phyloP scores from a whole-genome alignment of 768 basidiomycete genomes.

The Kwoniella dejecticola region DNA sequence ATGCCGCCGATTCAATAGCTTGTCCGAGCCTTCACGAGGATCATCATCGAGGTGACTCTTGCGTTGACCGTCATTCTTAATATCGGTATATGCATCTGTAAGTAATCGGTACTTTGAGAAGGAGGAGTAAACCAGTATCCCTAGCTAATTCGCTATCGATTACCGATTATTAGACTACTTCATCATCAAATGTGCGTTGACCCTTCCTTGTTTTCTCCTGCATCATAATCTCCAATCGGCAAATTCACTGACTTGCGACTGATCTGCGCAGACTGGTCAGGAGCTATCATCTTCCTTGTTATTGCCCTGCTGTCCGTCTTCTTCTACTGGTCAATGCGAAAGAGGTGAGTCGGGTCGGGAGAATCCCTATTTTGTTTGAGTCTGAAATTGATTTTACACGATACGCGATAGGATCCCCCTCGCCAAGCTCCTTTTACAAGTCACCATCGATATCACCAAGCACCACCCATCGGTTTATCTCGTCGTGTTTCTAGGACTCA shows the following conservation, averaged over 20 bases:
- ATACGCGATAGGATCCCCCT: slow-evolving; percentile 72
- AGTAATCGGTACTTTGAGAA: slow-evolving; percentile 61
- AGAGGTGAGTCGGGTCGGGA: slow-evolving; percentile 50
- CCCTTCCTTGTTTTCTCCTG: not conserved
- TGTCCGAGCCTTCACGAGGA: slow-evolving; percentile 69
- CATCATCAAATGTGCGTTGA: slow-evolving; percentile 47
- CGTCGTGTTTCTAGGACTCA: slow-evolving; percentile 71
- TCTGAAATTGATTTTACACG: not conserved
- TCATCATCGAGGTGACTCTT: slow-evolving; percentile 65
- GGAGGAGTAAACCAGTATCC: too few relatives aligned
- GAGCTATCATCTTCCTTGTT: slow-evolving; percentile 80
- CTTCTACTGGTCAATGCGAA: slow-evolving; percentile 64
- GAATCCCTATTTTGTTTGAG: not conserved
- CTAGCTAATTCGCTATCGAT: not conserved
- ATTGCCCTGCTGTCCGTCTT: slow-evolving; percentile 74
- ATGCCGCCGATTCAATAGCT: too few relatives aligned
- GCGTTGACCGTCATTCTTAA: slow-evolving; percentile 51
- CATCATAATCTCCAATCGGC: not conserved
- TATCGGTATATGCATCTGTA: slow-evolving; percentile 74
- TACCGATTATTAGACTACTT: slow-evolving; percentile 37
- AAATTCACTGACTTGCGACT: not conserved
- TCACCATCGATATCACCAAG: slow-evolving; percentile 80
- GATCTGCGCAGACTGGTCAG: slow-evolving; percentile 60
- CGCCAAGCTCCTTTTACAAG: slow-evolving; percentile 74
- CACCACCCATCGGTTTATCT: slow-evolving; percentile 77